Percentiles rank a stretch among this genome's conserved stretches.
phyloP scores from a whole-genome alignment of 2,329 filamentous ascomycete species.

The Drechslerella coelobrocha region DNA sequence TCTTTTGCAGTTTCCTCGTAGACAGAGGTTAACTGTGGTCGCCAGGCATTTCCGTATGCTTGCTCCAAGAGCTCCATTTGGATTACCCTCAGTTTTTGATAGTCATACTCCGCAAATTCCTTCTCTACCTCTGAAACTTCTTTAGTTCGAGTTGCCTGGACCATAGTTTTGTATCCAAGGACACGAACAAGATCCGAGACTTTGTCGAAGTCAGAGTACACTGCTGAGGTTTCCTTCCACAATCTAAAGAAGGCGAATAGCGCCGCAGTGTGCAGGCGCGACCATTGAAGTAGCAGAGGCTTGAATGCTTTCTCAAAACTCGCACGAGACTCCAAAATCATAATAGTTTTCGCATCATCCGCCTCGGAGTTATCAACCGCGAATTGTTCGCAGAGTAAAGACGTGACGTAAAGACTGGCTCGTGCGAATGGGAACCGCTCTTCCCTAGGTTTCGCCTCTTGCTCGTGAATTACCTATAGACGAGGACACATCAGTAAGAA shows the following conservation, averaged over 20 bases:
- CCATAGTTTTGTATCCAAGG: constrained; percentile 85
- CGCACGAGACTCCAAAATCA: constrained; percentile 74
- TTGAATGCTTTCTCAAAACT: constrained; percentile 86
- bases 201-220: constrained; percentile 87
- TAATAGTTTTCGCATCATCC: constrained; percentile 77
- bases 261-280: constrained; percentile 81
- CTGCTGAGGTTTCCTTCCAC: constrained; percentile 89
- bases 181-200: constrained; percentile 90
- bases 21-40: constrained; percentile 72
- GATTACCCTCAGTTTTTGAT: constrained; percentile 76
- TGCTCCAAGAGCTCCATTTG: constrained; percentile 93
- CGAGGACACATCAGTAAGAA: constrained; percentile 15
- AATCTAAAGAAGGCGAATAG: constrained; percentile 86
- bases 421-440: constrained; percentile 86
- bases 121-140: constrained; percentile 88
- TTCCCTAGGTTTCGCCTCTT: constrained; percentile 73
- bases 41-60: constrained; percentile 94
- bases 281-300: constrained; percentile 91
- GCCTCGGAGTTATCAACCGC: constrained; percentile 84
- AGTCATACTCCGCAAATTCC: constrained; percentile 83
- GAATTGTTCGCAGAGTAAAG: constrained; percentile 92
- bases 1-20: constrained; percentile 84
- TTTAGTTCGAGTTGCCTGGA: constrained; percentile 78
- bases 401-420: constrained; percentile 83
- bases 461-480: constrained; percentile 71